Percentiles rank a stretch among this genome's conserved stretches.
phyloP scores from a whole-genome alignment of 1,284 basidiomycete genomes.

The Papiliotrema flavescens region DNA sequence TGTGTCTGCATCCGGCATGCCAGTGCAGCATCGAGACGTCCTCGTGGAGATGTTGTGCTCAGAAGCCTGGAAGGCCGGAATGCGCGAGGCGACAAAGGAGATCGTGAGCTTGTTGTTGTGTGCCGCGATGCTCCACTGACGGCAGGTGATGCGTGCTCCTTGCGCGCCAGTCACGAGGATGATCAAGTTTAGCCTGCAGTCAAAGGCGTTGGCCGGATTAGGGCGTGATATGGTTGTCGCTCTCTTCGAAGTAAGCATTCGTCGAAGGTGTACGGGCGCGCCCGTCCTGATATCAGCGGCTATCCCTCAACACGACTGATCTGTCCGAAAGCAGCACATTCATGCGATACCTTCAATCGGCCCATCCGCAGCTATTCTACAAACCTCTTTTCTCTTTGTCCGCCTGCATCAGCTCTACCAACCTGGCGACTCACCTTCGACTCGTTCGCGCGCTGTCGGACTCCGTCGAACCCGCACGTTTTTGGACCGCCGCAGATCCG shows the following conservation, averaged over 20 bases:
- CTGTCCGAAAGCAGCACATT: conserved; percentile 13
- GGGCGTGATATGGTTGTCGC: neutral
- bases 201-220: neutral
- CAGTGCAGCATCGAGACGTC: too few relatives aligned
- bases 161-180: neutral
- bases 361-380: conserved; percentile 64
- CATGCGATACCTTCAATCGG: conserved; percentile 20
- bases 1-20: neutral
- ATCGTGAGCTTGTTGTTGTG: too few relatives aligned
- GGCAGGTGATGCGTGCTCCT: neutral
- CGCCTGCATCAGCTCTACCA: conserved; percentile 59
- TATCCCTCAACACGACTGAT: conserved; percentile 8
- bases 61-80: too few relatives aligned
- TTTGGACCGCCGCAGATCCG: conserved; percentile 63
- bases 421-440: conserved; percentile 59
- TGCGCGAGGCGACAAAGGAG: too few relatives aligned
- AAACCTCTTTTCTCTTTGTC: conserved; percentile 70
- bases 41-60: too few relatives aligned
- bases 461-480: conserved; percentile 55
- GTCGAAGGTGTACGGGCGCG: neutral
- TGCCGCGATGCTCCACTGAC: neutral
- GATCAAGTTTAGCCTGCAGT: neutral
- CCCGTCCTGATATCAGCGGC: conserved; percentile 1
- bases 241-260: neutral
- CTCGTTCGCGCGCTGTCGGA: conserved; percentile 55